phyloP scores from a whole-genome alignment of 371 early-diverging fungal genomes.

The Phascolomyces articulosus region DNA sequence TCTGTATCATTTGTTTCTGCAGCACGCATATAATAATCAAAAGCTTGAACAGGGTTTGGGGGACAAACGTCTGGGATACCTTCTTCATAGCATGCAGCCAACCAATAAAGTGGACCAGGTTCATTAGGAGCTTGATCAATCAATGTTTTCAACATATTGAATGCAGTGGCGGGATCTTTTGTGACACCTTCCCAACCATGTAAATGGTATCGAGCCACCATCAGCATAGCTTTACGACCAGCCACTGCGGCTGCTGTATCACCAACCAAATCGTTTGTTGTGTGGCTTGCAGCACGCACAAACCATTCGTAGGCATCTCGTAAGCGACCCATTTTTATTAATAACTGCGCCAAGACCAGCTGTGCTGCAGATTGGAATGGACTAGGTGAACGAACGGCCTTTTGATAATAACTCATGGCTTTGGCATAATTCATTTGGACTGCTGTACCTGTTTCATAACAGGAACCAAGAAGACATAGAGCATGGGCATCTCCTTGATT shows the following conservation, averaged over 20 bases:
- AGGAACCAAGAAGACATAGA: slow-evolving; percentile 73
- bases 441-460: slow-evolving; percentile 74
- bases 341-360: slow-evolving; percentile 34
- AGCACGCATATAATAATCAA: slow-evolving; percentile 24
- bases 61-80: slow-evolving; percentile 22
- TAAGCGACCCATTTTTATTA: slow-evolving; percentile 40
- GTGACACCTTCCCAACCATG: slow-evolving; percentile 31
- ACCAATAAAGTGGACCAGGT: slow-evolving; percentile 28
- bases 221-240: slow-evolving; percentile 19
- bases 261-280: background rate
- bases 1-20: slow-evolving; percentile 27
- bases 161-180: slow-evolving; percentile 23
- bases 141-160: slow-evolving; percentile 17
- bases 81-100: slow-evolving; percentile 37
- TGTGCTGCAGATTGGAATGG: slow-evolving; percentile 47
- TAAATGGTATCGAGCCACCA: slow-evolving; percentile 34
- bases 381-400: slow-evolving; percentile 56
- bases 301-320: slow-evolving; percentile 49
- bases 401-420: slow-evolving; percentile 72
- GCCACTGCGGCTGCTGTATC: slow-evolving; percentile 18
- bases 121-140: slow-evolving; percentile 16
- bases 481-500: slow-evolving; percentile 66
- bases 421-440: slow-evolving; percentile 39
- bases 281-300: slow-evolving; percentile 25
- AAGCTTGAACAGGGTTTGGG: slow-evolving; percentile 19